Evolutionary conservation across 2,329 filamentous ascomycete genomes (phyloP), one percentile per base, ranked within the genome.

Genomic region (Nothomitra cinnamomea): DNA sequence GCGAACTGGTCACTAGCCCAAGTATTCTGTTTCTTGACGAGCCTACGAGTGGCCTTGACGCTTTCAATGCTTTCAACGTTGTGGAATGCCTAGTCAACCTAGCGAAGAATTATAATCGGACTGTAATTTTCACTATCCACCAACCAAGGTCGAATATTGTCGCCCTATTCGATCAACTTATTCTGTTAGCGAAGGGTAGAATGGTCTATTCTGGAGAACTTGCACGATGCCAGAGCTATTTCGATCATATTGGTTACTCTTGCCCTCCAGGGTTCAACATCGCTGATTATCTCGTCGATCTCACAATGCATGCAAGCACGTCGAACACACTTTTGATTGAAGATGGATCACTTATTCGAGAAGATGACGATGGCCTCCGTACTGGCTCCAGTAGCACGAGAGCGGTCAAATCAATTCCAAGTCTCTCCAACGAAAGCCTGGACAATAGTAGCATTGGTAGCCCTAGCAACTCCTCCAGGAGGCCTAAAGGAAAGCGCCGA

Each of bases 221-320:
- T 65, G 73, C 78, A 1, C 82, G 82, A 58, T 98, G 92, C 64
- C 92, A 98, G 65, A 73, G 79, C 19, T 98, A 95, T 65, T 98
- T 98, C 61, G 87, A 95, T 63, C 77, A 80, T 48, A 82, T 95
- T 57, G 94, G 92, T 43, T 98, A 95, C 66, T 74, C 85, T 50
- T 98, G 94, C 63, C 92, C 92, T 10, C 84, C 89, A 22, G 94
- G 94, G 1, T 98, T 96, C 76, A 98, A 98, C 63, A 96, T 98
- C 67, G 92, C 92, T 2, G 92, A 98, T 66, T 98, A 95, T 63
- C 78, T 98, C 3, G 89, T 98, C 28, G 92, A 98, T 65, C 75
- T 98, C 41, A 96, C 92, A 0, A 96, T 98, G 90, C 92, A 98
- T 65, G 89, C 88, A 22, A 79, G 85, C 55, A 73, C 75, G 52